Evolutionary conservation across 352 stramenopile species (phyloP), one percentile per base, ranked within the genome.

Genomic region (Pythium phragmiticola): DNA sequence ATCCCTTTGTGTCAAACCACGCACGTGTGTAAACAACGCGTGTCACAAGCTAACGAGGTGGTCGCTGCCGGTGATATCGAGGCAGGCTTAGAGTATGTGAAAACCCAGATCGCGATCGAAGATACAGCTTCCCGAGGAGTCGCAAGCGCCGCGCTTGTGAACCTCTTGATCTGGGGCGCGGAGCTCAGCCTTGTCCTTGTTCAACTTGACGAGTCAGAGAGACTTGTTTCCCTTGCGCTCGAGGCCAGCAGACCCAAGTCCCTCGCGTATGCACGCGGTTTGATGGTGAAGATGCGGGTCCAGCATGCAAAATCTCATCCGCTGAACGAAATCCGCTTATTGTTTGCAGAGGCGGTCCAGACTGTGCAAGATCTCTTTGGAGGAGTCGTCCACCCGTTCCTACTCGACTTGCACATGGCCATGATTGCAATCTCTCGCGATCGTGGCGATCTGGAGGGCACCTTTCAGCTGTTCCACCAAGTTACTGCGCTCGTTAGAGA

Each of bases 281-380:
- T 81, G 13, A 68, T 68, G 2, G 52, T 80, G 34, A 45, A 65
- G 8, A 82, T 88, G 57, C 74, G 74, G 34, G 26, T 80, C 17
- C 68, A 77, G 0, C 52, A 77, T 58, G 21, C 4, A 2, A 28
- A 66, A 36, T 41, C 21, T 0, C 7, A 14, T 2, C 21, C 43
- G 1, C 1, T 63, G 8, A 37, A 60, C 1, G 60, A 83, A 13
- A 34, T 87, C 5, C 17, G 61, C 0, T 46, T 37, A 0, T 55
- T 64, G 1, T 88, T 82, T 52, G 3, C 26, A 0, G 55, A 69
- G 4, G 78, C 76, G 3, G n/a, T 84, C 9, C 66, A 68, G 12
- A 56, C 61, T 23, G 69, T 69, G 7, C 65, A 72, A n/a, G 83
- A 75, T 69, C 71, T 78, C 33, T 66, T 92, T 13, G 80, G 80